Base-by-base conservation (phyloP, 805 yeast species). In the Candida anglica region DNA sequence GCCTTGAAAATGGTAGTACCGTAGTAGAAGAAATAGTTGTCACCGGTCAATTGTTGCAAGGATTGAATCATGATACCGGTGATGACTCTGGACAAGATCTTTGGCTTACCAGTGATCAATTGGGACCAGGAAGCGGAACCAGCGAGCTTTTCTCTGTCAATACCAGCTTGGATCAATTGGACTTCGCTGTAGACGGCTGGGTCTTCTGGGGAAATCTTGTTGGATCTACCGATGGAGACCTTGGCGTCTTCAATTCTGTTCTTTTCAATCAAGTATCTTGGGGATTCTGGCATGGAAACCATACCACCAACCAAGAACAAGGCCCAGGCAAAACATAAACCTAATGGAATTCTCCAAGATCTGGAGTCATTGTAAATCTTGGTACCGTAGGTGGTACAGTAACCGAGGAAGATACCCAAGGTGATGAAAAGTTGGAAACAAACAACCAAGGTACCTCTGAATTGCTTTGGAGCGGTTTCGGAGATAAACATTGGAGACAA, bases 391-490 rank as follows among this genome's bases (percentile, higher is more conserved):
- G 76, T 77, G 29, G 78, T 68, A 60, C 84, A 73, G 63, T 79
- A 78, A 50, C 87, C 88, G 39, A 80, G 57, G 53, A 81, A 76
- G 46, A 81, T 81, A 65, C 87, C 88, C 31, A 75, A 60, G 27
- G 87, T 80, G 43, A 80, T 74, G 73, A 73, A 76, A 55, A 81
- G 66, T 60, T 81, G 88, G 68, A 73, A 81, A 47, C 77, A 73
- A 26, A 81, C 75, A 33, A 81, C 86, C 38, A 81, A 67, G 25
- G 84, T 68, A 57, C 87, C 87, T 74, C 88, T 75, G 28, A 81
- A 60, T 35, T 71, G 74, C 46, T 78, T 79, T 50, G 89, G 89
- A 38, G 87, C 62, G 38, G 80, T 69, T 56, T 81, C 89, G 26
- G 82, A 71, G 48, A 81, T 79, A 56, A 80, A 73, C 60, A 75